A percentile compares a stretch with the other conserved stretches of the same genome.
phyloP scores from a whole-genome alignment of 352 stramenopile species.

The Pythium rishiriense region DNA sequence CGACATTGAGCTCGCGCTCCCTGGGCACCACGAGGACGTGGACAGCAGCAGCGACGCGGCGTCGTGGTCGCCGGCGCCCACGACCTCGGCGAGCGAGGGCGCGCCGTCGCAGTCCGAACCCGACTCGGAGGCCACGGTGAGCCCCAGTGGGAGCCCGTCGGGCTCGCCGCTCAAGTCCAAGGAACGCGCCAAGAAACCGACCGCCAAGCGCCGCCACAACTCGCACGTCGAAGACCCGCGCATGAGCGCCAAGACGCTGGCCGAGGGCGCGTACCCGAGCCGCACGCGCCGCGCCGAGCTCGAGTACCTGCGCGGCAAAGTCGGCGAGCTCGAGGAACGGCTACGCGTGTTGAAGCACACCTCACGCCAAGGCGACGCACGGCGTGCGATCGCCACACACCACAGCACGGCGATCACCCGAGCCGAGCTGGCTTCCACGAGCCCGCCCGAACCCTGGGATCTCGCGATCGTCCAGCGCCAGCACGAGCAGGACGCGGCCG shows the following conservation, averaged over 20 bases:
- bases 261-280: constrained; percentile 23
- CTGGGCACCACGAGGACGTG: constrained; percentile 3
- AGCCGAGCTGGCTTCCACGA: neutral
- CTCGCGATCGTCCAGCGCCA: constrained; percentile 2
- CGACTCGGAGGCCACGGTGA: constrained; percentile 16
- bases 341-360: constrained; percentile 25
- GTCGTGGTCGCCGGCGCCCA: constrained; percentile 15
- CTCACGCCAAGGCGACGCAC: neutral
- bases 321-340: constrained; percentile 21
- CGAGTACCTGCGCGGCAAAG: constrained; percentile 22
- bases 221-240: constrained; percentile 16
- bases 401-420: neutral
- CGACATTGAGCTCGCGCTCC: constrained; percentile 23
- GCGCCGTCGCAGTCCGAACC: constrained; percentile 22
- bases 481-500: neutral
- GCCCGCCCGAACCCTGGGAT: constrained; percentile 11
- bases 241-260: constrained; percentile 20
- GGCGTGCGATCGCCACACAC: neutral
- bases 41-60: constrained; percentile 8
- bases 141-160: constrained; percentile 8
- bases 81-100: constrained; percentile 12
- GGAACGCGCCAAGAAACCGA: neutral
- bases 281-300: constrained; percentile 25
- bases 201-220: constrained; percentile 7
- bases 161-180: constrained; percentile 9